phyloP scores from a whole-genome alignment of 2,329 filamentous ascomycete genomes.

The Anthostomella pinea region DNA sequence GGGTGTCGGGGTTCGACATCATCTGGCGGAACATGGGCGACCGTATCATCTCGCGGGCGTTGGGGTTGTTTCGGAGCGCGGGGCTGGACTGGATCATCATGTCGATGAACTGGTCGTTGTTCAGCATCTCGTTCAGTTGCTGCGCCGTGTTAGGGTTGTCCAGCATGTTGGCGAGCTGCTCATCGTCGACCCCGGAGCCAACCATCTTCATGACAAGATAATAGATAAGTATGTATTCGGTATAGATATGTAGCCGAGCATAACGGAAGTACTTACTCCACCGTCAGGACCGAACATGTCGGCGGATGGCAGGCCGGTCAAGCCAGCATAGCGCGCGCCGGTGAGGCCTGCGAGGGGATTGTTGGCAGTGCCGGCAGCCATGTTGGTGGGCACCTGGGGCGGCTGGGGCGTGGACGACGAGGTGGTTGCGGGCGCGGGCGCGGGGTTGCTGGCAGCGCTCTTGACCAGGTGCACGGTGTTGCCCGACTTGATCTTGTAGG shows the following conservation, averaged over 20 bases:
- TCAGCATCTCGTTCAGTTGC: slow-evolving; percentile 89
- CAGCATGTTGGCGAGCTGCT: slow-evolving; percentile 80
- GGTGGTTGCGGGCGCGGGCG: slow-evolving; percentile 41
- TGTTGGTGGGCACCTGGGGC: slow-evolving; percentile 68
- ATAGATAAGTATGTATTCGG: too few species aligned
- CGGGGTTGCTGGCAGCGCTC: slow-evolving; percentile 82
- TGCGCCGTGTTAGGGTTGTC: slow-evolving; percentile 83
- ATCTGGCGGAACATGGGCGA: slow-evolving; percentile 87
- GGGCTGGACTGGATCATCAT: slow-evolving; percentile 94
- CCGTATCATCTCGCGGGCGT: slow-evolving; percentile 79
- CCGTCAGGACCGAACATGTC: slow-evolving; percentile 93
- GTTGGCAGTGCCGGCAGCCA: slow-evolving; percentile 79
- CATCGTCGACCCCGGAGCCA: slow-evolving; percentile 71
- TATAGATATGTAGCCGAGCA: too few species aligned
- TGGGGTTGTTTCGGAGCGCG: slow-evolving; percentile 44
- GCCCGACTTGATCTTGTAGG: slow-evolving; percentile 92
- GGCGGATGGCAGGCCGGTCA: slow-evolving; percentile 81
- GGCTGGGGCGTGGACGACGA: slow-evolving; percentile 44
- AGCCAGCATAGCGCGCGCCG: slow-evolving; percentile 88
- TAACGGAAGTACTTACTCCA: slow-evolving; percentile 62
- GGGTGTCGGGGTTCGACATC: slow-evolving; percentile 85
- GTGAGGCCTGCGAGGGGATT: slow-evolving; percentile 89
- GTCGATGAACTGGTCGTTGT: slow-evolving; percentile 91
- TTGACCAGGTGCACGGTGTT: slow-evolving; percentile 97
- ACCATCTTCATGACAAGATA: too few species aligned